Conservation (phyloP, 2,329 filamentous ascomycete genomes). For the Aureobasidium namibiae region DNA sequence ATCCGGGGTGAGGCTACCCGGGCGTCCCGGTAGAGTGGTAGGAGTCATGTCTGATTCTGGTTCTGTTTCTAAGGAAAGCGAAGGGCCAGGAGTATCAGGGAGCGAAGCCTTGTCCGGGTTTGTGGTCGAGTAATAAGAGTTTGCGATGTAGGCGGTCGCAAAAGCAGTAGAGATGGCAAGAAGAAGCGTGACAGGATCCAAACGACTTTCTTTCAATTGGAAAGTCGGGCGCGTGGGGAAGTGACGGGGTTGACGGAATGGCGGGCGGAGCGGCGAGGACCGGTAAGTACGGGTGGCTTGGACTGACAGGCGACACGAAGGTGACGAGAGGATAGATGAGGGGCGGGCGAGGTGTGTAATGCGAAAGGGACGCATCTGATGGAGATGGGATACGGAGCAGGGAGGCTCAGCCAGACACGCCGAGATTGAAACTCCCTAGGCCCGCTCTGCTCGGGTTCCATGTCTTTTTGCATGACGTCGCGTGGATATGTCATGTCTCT, state of each 20-base stretch:
- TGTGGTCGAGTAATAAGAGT: constrained; percentile 13
- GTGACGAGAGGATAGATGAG: neutral
- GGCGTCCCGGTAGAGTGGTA: constrained; percentile 56
- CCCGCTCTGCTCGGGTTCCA: neutral
- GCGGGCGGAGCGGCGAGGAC: neutral
- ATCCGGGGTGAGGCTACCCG: constrained; percentile 80
- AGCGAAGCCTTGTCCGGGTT: constrained; percentile 1
- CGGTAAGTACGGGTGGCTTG: neutral
- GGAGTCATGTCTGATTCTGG: constrained; percentile 27
- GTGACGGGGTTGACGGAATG: neutral
- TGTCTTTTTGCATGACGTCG: neutral
- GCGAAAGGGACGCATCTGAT: constrained; percentile 1
- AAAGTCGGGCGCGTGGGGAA: neutral
- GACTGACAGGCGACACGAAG: neutral
- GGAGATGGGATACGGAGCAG: neutral
- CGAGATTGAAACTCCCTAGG: constrained; percentile 3
- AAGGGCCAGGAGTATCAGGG: constrained; percentile 7
- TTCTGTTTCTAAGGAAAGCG: neutral
- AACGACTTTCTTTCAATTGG: constrained; percentile 12
- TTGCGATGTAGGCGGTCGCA: constrained; percentile 19
- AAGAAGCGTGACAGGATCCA: constrained; percentile 19
- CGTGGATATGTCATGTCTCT: neutral
- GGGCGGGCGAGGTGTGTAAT: neutral
- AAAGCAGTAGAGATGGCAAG: constrained; percentile 18
- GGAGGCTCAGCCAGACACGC: neutral